Evolutionary conservation across 2,329 filamentous ascomycete species (phyloP).

Genomic region (Venturia asperata): DNA sequence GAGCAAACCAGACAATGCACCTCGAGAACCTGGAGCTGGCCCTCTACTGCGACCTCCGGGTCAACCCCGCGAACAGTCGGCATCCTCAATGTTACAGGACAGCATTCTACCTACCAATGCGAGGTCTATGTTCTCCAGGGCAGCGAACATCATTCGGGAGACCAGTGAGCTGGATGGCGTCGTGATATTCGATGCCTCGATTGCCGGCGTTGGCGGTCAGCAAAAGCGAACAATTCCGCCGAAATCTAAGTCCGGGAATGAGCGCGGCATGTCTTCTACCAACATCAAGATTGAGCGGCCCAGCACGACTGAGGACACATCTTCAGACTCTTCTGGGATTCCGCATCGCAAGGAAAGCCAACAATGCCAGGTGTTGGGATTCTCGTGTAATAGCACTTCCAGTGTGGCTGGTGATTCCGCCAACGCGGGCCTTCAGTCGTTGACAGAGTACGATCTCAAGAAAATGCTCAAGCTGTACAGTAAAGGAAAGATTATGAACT

Average conservation of each 20-base stretch:
- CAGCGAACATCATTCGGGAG: constrained; percentile 35
- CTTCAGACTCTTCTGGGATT: background rate
- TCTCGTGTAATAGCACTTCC: background rate
- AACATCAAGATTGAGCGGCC: background rate
- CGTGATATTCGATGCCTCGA: constrained; percentile 30
- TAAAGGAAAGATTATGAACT: constrained; percentile 34
- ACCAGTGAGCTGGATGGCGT: constrained; percentile 33
- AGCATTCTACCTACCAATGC: constrained; percentile 19
- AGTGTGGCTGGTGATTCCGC: constrained; percentile 19
- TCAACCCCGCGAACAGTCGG: background rate
- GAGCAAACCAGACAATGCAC: constrained; percentile 23
- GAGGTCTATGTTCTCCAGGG: constrained; percentile 29
- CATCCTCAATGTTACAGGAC: constrained; percentile 16
- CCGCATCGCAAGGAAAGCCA: background rate
- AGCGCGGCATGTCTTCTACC: too few relatives aligned
- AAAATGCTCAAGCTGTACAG: constrained; percentile 30
- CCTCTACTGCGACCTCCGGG: background rate
- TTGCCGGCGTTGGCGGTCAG: constrained; percentile 1
- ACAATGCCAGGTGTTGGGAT: constrained; percentile 21
- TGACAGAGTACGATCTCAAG: constrained; percentile 8
- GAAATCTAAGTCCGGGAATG: background rate
- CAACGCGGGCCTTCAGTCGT: constrained; percentile 22
- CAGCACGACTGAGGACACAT: background rate
- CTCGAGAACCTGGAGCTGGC: background rate
- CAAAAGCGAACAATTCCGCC: background rate